phyloP scores from a whole-genome alignment of 768 basidiomycete genomes.

The Boletus pseudopeckii region DNA sequence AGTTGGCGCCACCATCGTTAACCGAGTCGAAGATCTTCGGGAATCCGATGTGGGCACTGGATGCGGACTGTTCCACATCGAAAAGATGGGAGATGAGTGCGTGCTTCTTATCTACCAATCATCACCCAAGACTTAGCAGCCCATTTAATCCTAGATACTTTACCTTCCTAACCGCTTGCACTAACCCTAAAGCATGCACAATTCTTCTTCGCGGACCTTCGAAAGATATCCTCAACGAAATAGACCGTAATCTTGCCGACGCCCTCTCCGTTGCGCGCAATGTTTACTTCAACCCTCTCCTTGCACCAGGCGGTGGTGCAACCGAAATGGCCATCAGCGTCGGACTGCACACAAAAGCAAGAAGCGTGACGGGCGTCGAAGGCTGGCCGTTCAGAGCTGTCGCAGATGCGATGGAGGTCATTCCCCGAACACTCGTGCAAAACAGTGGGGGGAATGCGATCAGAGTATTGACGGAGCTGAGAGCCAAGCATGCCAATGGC shows the following conservation, averaged over 20 bases:
- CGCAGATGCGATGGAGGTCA: conserved; percentile 95
- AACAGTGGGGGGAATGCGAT: conserved; percentile 96
- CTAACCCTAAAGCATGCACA: conserved; percentile 91
- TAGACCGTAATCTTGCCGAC: conserved; percentile 95
- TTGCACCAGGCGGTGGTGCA: conserved; percentile 96
- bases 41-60: conserved; percentile 89
- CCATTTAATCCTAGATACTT: conserved; percentile 67
- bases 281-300: conserved; percentile 89
- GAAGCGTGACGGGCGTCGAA: conserved; percentile 81
- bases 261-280: conserved; percentile 98
- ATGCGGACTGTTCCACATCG: conserved; percentile 95
- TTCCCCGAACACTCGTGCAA: conserved; percentile 91
- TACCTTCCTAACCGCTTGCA: conserved; percentile 92
- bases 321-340: conserved; percentile 98
- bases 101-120: conserved; percentile 6
- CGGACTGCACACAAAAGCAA: conserved; percentile 75
- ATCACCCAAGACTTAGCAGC: neutral
- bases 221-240: conserved; percentile 97
- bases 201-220: conserved; percentile 96
- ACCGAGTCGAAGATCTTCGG: conserved; percentile 90
- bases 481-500: conserved; percentile 93
- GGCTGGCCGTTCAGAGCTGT: conserved; percentile 91
- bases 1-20: conserved; percentile 94
- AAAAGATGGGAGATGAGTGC: conserved; percentile 95
- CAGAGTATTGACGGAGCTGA: conserved; percentile 85